phyloP scores from a whole-genome alignment of 495 filamentous ascomycete species.

The Lasiosphaeria hispida region DNA sequence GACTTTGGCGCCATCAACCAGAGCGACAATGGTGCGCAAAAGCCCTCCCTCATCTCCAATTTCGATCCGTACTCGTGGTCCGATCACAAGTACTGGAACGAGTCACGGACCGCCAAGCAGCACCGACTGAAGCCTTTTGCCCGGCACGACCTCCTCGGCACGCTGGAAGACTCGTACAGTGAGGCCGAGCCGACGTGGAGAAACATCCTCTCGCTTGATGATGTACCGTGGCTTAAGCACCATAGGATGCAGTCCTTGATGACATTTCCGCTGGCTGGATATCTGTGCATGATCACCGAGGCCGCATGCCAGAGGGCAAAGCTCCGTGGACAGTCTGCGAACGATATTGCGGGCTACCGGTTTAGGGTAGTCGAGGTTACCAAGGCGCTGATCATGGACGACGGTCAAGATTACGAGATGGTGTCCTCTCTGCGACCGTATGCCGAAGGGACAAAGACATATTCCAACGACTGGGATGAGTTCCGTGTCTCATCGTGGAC shows the following conservation, averaged over 20 bases:
- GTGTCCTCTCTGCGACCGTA: neutral
- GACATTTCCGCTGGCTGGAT: conserved; percentile 4
- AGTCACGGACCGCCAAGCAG: conserved; percentile 43
- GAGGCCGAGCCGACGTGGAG: conserved; percentile 51
- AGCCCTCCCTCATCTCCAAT: conserved; percentile 42
- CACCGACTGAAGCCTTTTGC: conserved; percentile 47
- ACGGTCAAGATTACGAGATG: neutral
- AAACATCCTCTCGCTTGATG: conserved; percentile 42
- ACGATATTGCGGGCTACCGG: neutral
- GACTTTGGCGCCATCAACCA: conserved; percentile 37
- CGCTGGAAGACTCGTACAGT: conserved; percentile 36
- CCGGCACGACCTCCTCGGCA: conserved; percentile 51
- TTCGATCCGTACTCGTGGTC: conserved; percentile 55
- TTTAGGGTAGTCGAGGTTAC: neutral
- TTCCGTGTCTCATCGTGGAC: neutral
- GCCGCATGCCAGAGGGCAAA: neutral
- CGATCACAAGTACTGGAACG: conserved; percentile 45
- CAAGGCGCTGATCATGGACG: neutral
- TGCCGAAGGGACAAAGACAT: neutral
- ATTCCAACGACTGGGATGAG: neutral
- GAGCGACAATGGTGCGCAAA: conserved; percentile 30
- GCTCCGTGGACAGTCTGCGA: neutral
- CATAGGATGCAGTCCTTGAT: neutral
- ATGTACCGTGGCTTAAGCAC: conserved; percentile 25
- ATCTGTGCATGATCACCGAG: conserved; percentile 11